A percentile compares a stretch with the other conserved stretches of the same genome.
These are phyloP conservation scores for Apiospora saccharicola DNA, from an alignment of 2,329 filamentous ascomycete genomes.

Conservation along the genomic window DNA sequence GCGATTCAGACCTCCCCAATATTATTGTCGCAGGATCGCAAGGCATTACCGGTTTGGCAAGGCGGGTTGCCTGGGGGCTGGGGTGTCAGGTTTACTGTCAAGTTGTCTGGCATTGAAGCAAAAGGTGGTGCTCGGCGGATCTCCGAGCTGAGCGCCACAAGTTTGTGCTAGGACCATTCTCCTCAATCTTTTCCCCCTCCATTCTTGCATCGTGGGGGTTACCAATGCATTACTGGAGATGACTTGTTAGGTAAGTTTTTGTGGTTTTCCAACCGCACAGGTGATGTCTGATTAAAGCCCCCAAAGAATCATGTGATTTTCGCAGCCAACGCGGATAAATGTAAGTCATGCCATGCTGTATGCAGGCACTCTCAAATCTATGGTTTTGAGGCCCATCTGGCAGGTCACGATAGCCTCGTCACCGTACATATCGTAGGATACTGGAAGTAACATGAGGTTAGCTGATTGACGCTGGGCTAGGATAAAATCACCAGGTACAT, in stretches of 20 bases:
- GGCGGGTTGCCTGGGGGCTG: not conserved
- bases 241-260: not conserved
- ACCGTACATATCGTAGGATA: not conserved
- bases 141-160: not conserved
- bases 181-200: slow-evolving; percentile 12
- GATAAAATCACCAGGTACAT: slow-evolving; percentile 2
- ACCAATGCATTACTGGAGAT: slow-evolving; percentile 22
- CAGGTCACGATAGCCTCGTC: slow-evolving; percentile 10
- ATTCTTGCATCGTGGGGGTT: slow-evolving; percentile 11
- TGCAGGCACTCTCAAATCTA: not conserved
- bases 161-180: slow-evolving; percentile 13
- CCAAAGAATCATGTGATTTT: slow-evolving; percentile 1
- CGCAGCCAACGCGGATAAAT: not conserved
- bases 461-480: slow-evolving; percentile 7
- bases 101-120: not conserved
- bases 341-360: not conserved
- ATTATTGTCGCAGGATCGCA: not conserved
- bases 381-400: slow-evolving; percentile 18
- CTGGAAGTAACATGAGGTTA: slow-evolving; percentile 13
- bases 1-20: slow-evolving; percentile 12
- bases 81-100: not conserved
- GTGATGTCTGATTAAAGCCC: not conserved
- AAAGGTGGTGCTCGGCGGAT: slow-evolving; percentile 17
- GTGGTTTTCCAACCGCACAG: not conserved
- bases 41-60: not conserved